Evolutionary conservation across 129 eudicot species (phyloP).

Genomic region (Pittosporum tobira): DNA sequence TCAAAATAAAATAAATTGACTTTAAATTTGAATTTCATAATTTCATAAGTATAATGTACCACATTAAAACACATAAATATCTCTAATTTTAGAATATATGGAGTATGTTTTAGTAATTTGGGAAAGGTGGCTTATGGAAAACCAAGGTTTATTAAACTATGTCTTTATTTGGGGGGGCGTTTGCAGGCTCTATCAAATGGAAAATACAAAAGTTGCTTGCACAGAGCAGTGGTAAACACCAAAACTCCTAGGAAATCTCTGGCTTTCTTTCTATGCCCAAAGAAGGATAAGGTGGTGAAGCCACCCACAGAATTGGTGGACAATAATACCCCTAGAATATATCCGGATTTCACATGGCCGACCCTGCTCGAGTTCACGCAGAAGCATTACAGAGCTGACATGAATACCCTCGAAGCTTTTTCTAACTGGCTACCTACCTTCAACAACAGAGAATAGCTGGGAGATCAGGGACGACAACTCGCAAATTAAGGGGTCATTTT

Average conservation of each 20-base stretch:
- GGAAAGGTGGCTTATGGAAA: too few species aligned
- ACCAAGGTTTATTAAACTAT: too few species aligned
- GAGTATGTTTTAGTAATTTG: too few species aligned
- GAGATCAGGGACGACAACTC: too few species aligned
- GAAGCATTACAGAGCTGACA: slow-evolving; percentile 62
- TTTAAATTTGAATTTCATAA: too few species aligned
- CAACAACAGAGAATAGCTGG: not conserved
- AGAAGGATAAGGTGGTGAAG: slow-evolving; percentile 46
- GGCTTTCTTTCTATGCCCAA: slow-evolving; percentile 53
- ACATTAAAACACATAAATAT: too few species aligned
- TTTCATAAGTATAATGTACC: too few species aligned
- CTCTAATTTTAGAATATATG: too few species aligned
- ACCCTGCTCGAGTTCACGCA: slow-evolving; percentile 50
- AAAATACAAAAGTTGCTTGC: slow-evolving; percentile 59
- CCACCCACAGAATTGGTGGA: slow-evolving; percentile 59
- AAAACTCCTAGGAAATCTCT: slow-evolving; percentile 48
- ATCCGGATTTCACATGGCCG: slow-evolving; percentile 65
- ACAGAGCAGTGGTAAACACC: slow-evolving; percentile 66
- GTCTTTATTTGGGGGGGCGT: too few species aligned
- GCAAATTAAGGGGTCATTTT: too few species aligned
- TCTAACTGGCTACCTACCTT: slow-evolving; percentile 29
- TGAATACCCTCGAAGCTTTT: slow-evolving; percentile 52
- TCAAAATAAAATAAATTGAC: too few species aligned
- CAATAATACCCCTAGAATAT: slow-evolving; percentile 35
- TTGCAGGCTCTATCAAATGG: slow-evolving; percentile 87